Base-by-base conservation (phyloP, 2,329 filamentous ascomycete species). In the Aspergillus hiratsukae region DNA sequence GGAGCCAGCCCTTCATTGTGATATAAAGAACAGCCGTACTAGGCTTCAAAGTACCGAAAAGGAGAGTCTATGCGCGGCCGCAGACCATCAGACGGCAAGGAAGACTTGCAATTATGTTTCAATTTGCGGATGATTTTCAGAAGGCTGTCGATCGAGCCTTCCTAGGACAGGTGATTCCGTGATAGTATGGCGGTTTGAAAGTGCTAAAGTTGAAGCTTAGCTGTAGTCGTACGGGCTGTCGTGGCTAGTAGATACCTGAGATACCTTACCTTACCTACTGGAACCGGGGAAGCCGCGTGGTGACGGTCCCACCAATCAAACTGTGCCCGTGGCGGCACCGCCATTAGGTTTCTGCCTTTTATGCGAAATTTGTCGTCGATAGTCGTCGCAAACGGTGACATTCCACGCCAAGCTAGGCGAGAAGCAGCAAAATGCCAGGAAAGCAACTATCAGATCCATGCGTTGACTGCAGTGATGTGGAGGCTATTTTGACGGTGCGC, bases 401-500 rank as follows among this genome's bases (percentile, higher is more conserved):
- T 46, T 46, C 43, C 5, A 23, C 10, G 11, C 10, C 9, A 46
- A 46, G 21, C 43, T 23, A 46, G 43, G 21, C 43, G 11, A 17
- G 21, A 19, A 46, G 11, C 11, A 23, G 40, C 40, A 51, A 65
- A 11, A 75, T 74, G 71, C 70, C 71, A 5, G 64, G 60, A 29
- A 72, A 69, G 54, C 65, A 74, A 53, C 48, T 72, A 8, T 49
- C 51, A 7, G 57, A 67, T 48, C 69, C 75, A 51, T 89, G 86
- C 67, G 75, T 78, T 62, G 80, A 85, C 61, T 89, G 86, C 70
- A 79, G 78, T 48, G 72, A 77, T 45, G 72, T 73, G 28, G 74
- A 79, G 28, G 76, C 81, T 4, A 74, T 76, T 7, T 75, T 86
- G 50, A 77, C 79, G 11, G 80, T 87, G 56, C 82, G 86, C 57